A percentile compares a stretch with the other conserved stretches of the same genome.
Conservation (phyloP, 805 yeast genomes). For the Kazachstania psychrophila region DNA sequence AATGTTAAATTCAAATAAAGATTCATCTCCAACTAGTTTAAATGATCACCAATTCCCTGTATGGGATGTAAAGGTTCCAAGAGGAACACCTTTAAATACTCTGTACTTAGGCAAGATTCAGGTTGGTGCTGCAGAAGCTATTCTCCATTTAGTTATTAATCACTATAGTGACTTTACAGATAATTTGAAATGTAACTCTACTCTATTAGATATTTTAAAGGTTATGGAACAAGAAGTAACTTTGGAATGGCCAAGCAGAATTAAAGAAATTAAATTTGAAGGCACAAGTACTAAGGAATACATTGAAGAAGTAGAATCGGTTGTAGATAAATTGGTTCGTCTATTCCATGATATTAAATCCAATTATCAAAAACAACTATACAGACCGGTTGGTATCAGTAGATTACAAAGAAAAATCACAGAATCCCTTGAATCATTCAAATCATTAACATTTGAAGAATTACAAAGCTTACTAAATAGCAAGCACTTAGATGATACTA, state of each 20-base stretch:
- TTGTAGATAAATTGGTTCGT: conserved; percentile 27
- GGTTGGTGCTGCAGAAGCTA: conserved; percentile 69
- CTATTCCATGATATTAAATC: conserved; percentile 60
- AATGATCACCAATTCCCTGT: conserved; percentile 38
- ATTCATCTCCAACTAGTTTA: not conserved
- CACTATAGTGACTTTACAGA: conserved; percentile 70
- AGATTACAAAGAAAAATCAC: conserved; percentile 18
- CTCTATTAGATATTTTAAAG: conserved; percentile 56
- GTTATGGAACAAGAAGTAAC: conserved; percentile 57
- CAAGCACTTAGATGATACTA: conserved; percentile 23
- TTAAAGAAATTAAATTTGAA: conserved; percentile 27
- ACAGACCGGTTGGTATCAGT: conserved; percentile 42
- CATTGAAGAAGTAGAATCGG: conserved; percentile 20
- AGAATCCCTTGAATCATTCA: conserved; percentile 13
- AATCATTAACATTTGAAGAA: conserved; percentile 12
- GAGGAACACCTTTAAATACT: conserved; percentile 49
- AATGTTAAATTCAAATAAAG: conserved; percentile 17
- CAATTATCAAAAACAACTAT: conserved; percentile 58
- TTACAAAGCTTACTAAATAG: conserved; percentile 9
- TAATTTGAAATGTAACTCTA: conserved; percentile 49
- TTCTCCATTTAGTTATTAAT: conserved; percentile 58
- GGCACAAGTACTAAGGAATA: conserved; percentile 7
- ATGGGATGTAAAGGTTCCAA: conserved; percentile 40
- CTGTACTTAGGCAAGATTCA: conserved; percentile 67
- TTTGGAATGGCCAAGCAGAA: conserved; percentile 40